Percentiles rank a stretch among this genome's conserved stretches.
Evolutionary conservation across 2,329 filamentous ascomycete species (phyloP).

Genomic region (Aureobasidium lini): DNA sequence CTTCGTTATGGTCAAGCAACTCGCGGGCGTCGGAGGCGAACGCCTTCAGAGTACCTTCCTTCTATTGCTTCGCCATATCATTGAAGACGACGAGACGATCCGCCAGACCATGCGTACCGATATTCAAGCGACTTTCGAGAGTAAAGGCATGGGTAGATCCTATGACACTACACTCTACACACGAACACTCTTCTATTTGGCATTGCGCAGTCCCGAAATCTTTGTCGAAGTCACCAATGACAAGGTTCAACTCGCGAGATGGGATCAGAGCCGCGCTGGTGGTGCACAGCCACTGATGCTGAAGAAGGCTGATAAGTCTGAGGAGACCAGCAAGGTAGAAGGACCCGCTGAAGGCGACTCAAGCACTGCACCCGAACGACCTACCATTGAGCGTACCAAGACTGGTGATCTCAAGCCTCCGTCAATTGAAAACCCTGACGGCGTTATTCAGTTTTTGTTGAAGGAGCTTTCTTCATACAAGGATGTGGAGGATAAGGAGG

Average conservation of each 20-base stretch:
- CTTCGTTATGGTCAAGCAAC: slow-evolving; percentile 92
- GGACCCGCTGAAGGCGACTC: slow-evolving; percentile 23
- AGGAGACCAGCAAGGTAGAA: slow-evolving; percentile 20
- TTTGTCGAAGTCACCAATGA: slow-evolving; percentile 87
- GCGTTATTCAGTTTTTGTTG: slow-evolving; percentile 88
- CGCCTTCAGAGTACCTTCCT: slow-evolving; percentile 70
- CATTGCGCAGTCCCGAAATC: slow-evolving; percentile 71
- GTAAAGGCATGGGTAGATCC: slow-evolving; percentile 35
- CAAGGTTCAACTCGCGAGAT: slow-evolving; percentile 66
- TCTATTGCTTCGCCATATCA: slow-evolving; percentile 80
- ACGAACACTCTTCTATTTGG: slow-evolving; percentile 68
- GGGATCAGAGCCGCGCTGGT: slow-evolving; percentile 41
- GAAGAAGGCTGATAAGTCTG: slow-evolving; percentile 38
- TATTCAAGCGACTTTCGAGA: slow-evolving; percentile 70
- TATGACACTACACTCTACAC: slow-evolving; percentile 66
- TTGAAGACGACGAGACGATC: slow-evolving; percentile 87
- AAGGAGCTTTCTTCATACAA: slow-evolving; percentile 87
- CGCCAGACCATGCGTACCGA: slow-evolving; percentile 88
- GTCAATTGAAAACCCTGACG: slow-evolving; percentile 84
- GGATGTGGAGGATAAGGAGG: slow-evolving; percentile 81
- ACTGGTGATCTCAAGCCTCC: slow-evolving; percentile 67
- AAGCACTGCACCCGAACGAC: slow-evolving; percentile 40
- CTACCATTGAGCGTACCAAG: slow-evolving; percentile 44
- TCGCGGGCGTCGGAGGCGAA: slow-evolving; percentile 69
- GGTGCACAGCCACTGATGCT: slow-evolving; percentile 47